These are phyloP conservation scores for Colletotrichum orbiculare DNA, from an alignment of 2,329 filamentous ascomycete species.

Conservation along the genomic window DNA sequence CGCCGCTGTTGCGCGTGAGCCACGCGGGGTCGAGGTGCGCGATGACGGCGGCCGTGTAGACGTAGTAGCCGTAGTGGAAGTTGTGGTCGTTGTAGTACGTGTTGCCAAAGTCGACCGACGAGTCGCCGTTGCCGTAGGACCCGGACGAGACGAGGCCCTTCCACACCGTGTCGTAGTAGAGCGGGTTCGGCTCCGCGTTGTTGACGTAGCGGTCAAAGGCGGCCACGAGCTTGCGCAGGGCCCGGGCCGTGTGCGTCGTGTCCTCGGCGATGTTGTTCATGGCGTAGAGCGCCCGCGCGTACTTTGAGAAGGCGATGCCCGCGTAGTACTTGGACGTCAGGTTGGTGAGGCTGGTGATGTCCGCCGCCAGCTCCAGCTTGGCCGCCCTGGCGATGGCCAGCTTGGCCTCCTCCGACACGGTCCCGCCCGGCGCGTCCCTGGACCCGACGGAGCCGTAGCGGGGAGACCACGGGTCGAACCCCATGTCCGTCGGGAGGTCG, in stretches of 20 bases:
- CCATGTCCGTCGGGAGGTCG: slow-evolving; percentile 73
- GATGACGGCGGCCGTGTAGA: slow-evolving; percentile 82
- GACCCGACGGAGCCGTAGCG: slow-evolving; percentile 68
- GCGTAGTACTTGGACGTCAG: slow-evolving; percentile 85
- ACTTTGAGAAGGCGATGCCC: slow-evolving; percentile 79
- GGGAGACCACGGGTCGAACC: slow-evolving; percentile 57
- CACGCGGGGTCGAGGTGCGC: slow-evolving; percentile 76
- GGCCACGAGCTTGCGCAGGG: slow-evolving; percentile 65
- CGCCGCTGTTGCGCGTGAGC: slow-evolving; percentile 65
- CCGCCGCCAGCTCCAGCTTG: slow-evolving; percentile 72
- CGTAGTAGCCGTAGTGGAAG: slow-evolving; percentile 81
- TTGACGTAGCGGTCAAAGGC: slow-evolving; percentile 68
- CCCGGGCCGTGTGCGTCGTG: slow-evolving; percentile 59
- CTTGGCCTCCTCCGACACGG: slow-evolving; percentile 59
- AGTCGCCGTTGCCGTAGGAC: slow-evolving; percentile 71
- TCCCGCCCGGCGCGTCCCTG: slow-evolving; percentile 49
- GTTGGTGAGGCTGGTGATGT: slow-evolving; percentile 73
- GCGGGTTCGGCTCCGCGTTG: slow-evolving; percentile 69
- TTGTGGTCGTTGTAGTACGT: slow-evolving; percentile 76
- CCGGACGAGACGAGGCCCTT: slow-evolving; percentile 77
- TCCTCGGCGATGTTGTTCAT: slow-evolving; percentile 68
- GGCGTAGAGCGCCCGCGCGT: slow-evolving; percentile 71
- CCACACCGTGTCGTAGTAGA: slow-evolving; percentile 71
- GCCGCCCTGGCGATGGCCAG: slow-evolving; percentile 66
- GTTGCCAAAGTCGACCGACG: slow-evolving; percentile 82